Percentiles rank a stretch among this genome's conserved stretches.
phyloP scores from a whole-genome alignment of 768 basidiomycete species.

The Xerocomellus amylosporus region DNA sequence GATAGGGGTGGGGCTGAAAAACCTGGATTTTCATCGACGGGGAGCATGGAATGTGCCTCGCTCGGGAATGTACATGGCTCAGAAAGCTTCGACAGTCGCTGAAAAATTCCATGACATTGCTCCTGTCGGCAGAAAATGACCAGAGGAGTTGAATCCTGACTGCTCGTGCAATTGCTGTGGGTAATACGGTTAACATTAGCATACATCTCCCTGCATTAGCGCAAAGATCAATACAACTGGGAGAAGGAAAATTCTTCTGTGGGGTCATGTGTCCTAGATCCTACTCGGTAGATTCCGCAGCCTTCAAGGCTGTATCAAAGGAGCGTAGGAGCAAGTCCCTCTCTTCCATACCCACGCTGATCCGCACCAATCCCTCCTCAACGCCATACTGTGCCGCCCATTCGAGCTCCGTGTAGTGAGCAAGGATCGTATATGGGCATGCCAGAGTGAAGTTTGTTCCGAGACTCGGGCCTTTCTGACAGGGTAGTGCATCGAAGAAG shows the following conservation, averaged over 20 bases:
- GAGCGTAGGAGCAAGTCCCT: conserved; percentile 48
- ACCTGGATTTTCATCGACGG: neutral
- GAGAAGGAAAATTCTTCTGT: neutral
- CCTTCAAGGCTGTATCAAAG: conserved; percentile 64
- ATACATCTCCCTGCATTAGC: neutral
- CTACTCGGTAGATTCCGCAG: conserved; percentile 54
- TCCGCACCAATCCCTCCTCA: conserved; percentile 75
- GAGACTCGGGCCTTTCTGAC: conserved; percentile 85
- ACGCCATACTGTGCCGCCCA: conserved; percentile 92
- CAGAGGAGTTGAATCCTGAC: conserved; percentile 4
- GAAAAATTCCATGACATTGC: neutral
- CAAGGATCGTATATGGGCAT: conserved; percentile 89
- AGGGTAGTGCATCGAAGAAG: conserved; percentile 82
- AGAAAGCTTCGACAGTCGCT: no score
- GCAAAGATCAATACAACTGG: neutral
- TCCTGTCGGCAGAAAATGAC: neutral
- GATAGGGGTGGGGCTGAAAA: neutral
- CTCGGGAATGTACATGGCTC: neutral
- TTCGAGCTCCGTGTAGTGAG: conserved; percentile 84
- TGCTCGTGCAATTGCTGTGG: neutral
- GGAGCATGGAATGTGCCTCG: neutral
- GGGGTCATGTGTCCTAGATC: neutral
- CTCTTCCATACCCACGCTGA: conserved; percentile 92
- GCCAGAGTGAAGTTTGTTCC: conserved; percentile 97
- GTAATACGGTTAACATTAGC: neutral